A percentile compares a stretch with the other conserved stretches of the same genome.
Evolutionary conservation across 495 filamentous ascomycete species (phyloP).

Genomic region (Penicillium salamii): DNA sequence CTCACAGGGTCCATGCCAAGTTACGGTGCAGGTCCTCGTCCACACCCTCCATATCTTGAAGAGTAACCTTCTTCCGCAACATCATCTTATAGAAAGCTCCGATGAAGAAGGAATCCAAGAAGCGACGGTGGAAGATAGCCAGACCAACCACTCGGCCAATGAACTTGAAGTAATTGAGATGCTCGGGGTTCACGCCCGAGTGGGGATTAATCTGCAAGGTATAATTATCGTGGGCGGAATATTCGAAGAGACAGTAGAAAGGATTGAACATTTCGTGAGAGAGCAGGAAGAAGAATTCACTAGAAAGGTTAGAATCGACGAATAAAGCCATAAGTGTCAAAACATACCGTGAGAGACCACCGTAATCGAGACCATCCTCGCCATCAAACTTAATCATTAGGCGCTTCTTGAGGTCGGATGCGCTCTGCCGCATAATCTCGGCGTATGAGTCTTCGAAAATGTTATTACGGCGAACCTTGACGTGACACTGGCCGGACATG

Average conservation of each 20-base stretch:
- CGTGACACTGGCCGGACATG: constrained; percentile 92
- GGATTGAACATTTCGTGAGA: constrained; percentile 99
- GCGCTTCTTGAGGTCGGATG: constrained; percentile 95
- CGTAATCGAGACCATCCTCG: constrained; percentile 96
- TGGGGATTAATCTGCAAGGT: constrained; percentile 99
- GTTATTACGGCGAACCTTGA: constrained; percentile 93
- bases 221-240: constrained; percentile 99
- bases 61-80: constrained; percentile 82
- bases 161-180: constrained; percentile 99
- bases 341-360: constrained; percentile 80
- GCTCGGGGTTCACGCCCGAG: constrained; percentile 98
- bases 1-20: constrained; percentile 87
- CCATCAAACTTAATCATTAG: constrained; percentile 99
- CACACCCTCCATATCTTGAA: constrained; percentile 98
- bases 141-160: constrained; percentile 97
- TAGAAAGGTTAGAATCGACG: constrained; percentile 28
- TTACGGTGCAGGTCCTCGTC: constrained; percentile 96
- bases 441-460: constrained; percentile 99
- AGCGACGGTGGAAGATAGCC: constrained; percentile 96
- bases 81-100: constrained; percentile 99
- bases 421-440: constrained; percentile 94
- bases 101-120: constrained; percentile 99
- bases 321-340: neutral
- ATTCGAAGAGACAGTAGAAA: constrained; percentile 99
- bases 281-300: constrained; percentile 99